Percentiles rank a stretch among this genome's conserved stretches.
phyloP scores from a whole-genome alignment of 345 rosid species.

The Schrenkiella parvula region DNA sequence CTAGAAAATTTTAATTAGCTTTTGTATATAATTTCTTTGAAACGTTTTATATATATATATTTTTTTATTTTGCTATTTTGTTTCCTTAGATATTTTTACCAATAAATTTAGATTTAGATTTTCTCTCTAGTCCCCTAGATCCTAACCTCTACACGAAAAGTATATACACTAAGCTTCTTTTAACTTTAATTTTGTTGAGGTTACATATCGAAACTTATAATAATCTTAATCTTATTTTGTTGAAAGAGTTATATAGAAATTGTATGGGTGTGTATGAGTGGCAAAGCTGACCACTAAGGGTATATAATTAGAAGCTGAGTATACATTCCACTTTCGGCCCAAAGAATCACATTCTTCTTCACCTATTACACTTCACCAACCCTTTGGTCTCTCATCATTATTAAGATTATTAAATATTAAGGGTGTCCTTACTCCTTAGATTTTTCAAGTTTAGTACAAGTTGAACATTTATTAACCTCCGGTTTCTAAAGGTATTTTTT shows the following conservation, averaged over 20 bases:
- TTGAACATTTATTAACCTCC: neutral
- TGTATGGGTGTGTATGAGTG: neutral
- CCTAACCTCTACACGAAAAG: neutral
- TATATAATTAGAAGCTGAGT: slow-evolving; percentile 33
- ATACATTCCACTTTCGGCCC: slow-evolving; percentile 27
- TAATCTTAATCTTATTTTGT: neutral
- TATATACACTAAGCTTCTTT: neutral
- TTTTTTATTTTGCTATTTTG: neutral
- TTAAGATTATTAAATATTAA: neutral
- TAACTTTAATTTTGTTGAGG: neutral
- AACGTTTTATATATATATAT: neutral
- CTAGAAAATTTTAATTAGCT: neutral
- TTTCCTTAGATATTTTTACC: neutral
- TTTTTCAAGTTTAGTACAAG: slow-evolving; percentile 10
- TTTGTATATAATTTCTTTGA: neutral
- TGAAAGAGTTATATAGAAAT: neutral
- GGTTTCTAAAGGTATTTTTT: neutral
- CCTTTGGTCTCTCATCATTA: slow-evolving; percentile 24
- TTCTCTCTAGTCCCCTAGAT: neutral
- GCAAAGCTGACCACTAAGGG: slow-evolving; percentile 23
- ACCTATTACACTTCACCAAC: slow-evolving; percentile 24
- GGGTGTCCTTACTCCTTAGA: neutral
- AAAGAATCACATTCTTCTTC: slow-evolving; percentile 28
- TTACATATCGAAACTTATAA: neutral
- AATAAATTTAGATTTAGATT: neutral